phyloP scores from a whole-genome alignment of 306 rosid species.

The Prunus mongolica region DNA sequence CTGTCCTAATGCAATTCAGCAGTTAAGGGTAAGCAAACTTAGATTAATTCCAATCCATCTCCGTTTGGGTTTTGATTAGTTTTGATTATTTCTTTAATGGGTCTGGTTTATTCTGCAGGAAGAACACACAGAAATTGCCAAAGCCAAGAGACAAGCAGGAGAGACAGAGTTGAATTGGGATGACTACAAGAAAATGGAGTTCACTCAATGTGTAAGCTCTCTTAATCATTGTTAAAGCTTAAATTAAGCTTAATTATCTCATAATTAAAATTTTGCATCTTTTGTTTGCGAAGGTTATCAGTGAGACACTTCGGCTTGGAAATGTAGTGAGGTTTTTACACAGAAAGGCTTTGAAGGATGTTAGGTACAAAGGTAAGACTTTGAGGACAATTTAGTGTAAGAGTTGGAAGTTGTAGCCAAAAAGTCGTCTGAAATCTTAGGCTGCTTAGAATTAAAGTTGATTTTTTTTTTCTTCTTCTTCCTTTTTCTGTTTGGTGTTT shows the following conservation, averaged over 20 bases:
- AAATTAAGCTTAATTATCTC: not conserved
- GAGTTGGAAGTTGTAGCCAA: slow-evolving; percentile 10
- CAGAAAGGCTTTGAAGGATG: slow-evolving; percentile 86
- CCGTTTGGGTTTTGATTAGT: not conserved
- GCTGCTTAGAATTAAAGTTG: not conserved
- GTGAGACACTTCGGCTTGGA: slow-evolving; percentile 89
- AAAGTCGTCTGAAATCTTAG: slow-evolving; percentile 9
- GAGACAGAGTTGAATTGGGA: slow-evolving; percentile 83
- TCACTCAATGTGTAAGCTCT: slow-evolving; percentile 87
- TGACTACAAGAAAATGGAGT: slow-evolving; percentile 86
- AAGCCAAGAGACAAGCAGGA: slow-evolving; percentile 58
- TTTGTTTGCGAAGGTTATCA: slow-evolving; percentile 63
- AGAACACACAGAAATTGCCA: slow-evolving; percentile 74
- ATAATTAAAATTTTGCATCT: not conserved
- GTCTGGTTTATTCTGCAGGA: slow-evolving; percentile 34
- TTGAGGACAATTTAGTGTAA: not conserved
- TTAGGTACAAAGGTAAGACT: slow-evolving; percentile 70
- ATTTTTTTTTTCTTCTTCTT: too few relatives aligned
- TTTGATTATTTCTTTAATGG: not conserved
- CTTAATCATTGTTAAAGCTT: not conserved
- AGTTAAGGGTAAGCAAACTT: slow-evolving; percentile 51
- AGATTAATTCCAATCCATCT: not conserved
- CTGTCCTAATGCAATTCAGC: slow-evolving; percentile 65
- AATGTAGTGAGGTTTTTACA: slow-evolving; percentile 97
- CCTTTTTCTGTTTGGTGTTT: slow-evolving; percentile 10